Conservation (phyloP, 2,329 filamentous ascomycete species). For the Xylariaceae sp. region DNA sequence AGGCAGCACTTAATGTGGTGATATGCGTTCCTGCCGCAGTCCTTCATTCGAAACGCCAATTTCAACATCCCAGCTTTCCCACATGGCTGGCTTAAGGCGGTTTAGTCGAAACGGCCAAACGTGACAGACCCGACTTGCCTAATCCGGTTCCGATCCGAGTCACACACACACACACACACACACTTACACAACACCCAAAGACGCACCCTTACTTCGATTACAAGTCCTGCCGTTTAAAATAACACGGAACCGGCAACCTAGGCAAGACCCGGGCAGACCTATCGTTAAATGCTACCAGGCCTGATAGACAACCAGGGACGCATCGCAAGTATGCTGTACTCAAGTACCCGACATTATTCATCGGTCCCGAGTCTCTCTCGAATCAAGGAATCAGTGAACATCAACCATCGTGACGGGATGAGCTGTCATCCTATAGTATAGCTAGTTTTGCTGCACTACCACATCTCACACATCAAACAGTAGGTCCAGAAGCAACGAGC, state of each 20-base stretch:
- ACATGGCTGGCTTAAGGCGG: slow-evolving; percentile 29
- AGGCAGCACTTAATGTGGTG: slow-evolving; percentile 1
- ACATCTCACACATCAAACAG: slow-evolving; percentile 11
- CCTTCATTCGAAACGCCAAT: slow-evolving; percentile 40
- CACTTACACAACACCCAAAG: slow-evolving; percentile 11
- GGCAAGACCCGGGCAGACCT: too few relatives aligned
- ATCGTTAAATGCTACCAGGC: slow-evolving; percentile 9
- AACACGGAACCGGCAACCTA: background rate
- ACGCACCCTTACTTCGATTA: slow-evolving; percentile 11
- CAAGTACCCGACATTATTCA: slow-evolving; percentile 7
- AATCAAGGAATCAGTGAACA: slow-evolving; percentile 1
- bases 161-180: slow-evolving; percentile 20
- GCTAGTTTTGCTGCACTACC: slow-evolving; percentile 6
- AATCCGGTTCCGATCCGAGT: slow-evolving; percentile 36
- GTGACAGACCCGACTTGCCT: slow-evolving; percentile 40
- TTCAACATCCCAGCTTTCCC: slow-evolving; percentile 38
- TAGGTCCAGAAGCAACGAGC: slow-evolving; percentile 1
- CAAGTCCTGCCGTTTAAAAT: background rate
- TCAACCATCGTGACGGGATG: slow-evolving; percentile 10
- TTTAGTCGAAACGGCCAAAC: slow-evolving; percentile 41
- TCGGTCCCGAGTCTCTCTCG: slow-evolving; percentile 14
- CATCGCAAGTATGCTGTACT: slow-evolving; percentile 9
- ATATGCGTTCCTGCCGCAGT: slow-evolving; percentile 36
- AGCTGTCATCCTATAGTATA: background rate
- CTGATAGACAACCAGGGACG: slow-evolving; percentile 3